These are phyloP conservation scores for Lenwebbia sp. DNA, from an alignment of 345 rosid genomes.

Conservation along the genomic window DNA sequence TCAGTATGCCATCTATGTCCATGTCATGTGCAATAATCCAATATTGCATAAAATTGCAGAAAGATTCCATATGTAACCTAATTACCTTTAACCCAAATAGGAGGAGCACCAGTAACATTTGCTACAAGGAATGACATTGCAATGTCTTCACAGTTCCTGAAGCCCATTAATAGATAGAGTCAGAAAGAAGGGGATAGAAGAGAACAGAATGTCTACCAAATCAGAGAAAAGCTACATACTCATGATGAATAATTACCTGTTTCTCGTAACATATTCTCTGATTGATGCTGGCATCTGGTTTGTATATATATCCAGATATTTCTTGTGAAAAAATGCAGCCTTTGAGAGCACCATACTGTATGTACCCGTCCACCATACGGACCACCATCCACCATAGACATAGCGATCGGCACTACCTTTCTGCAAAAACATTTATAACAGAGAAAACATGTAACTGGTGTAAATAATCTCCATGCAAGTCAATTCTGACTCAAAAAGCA, in stretches of 20 bases:
- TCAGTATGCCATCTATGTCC: neutral
- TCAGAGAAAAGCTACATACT: neutral
- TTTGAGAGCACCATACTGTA: constrained; percentile 95
- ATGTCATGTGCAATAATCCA: neutral
- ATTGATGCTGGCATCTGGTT: constrained; percentile 78
- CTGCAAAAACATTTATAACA: constrained; percentile 23
- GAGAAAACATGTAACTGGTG: neutral
- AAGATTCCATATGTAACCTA: neutral
- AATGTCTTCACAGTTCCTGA: constrained; percentile 98
- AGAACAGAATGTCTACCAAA: constrained; percentile 1
- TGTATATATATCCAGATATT: constrained; percentile 75
- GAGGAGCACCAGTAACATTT: constrained; percentile 80
- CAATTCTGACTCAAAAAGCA: neutral
- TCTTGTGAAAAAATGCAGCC: constrained; percentile 96
- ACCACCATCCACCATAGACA: constrained; percentile 93
- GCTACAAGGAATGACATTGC: constrained; percentile 99
- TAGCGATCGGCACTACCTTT: constrained; percentile 35
- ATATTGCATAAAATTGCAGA: neutral
- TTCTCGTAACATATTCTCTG: constrained; percentile 47
- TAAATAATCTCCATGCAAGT: neutral
- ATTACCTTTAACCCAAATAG: constrained; percentile 93
- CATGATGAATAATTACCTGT: constrained; percentile 43
- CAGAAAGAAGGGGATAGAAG: constrained; percentile 5
- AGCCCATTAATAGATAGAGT: neutral
- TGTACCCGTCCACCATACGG: constrained; percentile 99